phyloP scores from a whole-genome alignment of 495 filamentous ascomycete genomes.

The Xylaria castorea region DNA sequence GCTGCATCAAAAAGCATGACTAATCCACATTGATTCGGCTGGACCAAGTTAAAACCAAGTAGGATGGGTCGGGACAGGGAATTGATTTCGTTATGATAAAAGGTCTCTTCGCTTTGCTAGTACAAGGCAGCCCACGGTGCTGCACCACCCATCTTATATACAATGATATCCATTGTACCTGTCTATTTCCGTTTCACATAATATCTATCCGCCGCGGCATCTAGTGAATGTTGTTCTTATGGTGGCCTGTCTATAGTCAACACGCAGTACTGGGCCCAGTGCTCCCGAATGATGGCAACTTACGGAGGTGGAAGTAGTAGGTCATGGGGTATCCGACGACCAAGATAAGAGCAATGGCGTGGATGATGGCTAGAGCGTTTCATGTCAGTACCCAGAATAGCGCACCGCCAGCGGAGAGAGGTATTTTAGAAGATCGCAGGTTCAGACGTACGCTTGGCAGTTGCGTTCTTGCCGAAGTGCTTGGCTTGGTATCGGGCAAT shows the following conservation, averaged over 20 bases:
- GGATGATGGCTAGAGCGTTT: conserved; percentile 72
- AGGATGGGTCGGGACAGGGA: conserved; percentile 23
- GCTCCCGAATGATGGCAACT: conserved; percentile 42
- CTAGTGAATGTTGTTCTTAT: conserved; percentile 99
- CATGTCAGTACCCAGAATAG: conserved; percentile 32
- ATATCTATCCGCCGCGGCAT: conserved; percentile 25
- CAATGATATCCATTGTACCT: conserved; percentile 42
- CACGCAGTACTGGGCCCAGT: conserved; percentile 1
- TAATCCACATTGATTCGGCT: neutral
- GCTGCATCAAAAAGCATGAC: neutral
- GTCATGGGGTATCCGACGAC: conserved; percentile 89
- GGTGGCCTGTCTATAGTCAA: conserved; percentile 73
- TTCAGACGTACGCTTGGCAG: conserved; percentile 77
- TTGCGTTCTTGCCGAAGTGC: conserved; percentile 93
- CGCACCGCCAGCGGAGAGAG: neutral
- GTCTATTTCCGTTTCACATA: conserved; percentile 18
- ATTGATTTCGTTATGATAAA: conserved; percentile 33
- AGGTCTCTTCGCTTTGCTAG: conserved; percentile 35
- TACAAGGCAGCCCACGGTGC: conserved; percentile 36
- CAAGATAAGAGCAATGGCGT: conserved; percentile 78
- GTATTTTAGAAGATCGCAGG: neutral
- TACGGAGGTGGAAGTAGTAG: conserved; percentile 99
- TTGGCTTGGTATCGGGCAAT: conserved; percentile 87
- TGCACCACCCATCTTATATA: conserved; percentile 50
- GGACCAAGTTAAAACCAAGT: neutral